Evolutionary conservation across 441 rosid genomes (phyloP), one percentile per base, ranked within the genome.

Genomic region (Flueggea neowawraea): DNA sequence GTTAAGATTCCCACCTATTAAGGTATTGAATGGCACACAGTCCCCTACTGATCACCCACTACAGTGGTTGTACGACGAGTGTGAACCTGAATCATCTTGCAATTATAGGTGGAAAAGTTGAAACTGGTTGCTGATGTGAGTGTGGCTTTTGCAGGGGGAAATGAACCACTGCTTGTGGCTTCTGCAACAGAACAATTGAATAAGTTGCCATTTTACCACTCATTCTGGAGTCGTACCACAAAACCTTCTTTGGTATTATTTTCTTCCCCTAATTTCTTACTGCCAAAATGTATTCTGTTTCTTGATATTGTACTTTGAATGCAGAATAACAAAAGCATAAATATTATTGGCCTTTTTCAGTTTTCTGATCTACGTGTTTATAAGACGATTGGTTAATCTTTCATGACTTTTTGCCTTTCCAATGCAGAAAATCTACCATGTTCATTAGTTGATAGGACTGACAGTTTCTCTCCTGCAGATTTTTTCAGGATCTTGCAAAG

Each of bases 191-290:
- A 58, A 51, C 99, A 94, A 68, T 69, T 94, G 79, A 86, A 83
- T 41, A 83, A 72, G 57, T 81, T 91, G 78, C 96, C 99, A 3
- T 94, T 94, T 76, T 94, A 91, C 70, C 99, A 94, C 71, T 94
- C 99, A 22, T 94, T 94, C 71, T 94, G 97, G 99, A 94, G 91
- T 77, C 96, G 96, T 60, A 91, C 97, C 22, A 91, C 97, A 64
- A 87, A 82, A 68, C 99, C 97, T 32, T 87, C 99, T 63, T 64
- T 94, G 96, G 97, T 94, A 84, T 33, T 56, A 22, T 54, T 57
- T 31, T 33, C 57, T 49, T 43, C 32, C n/a, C 45, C 54, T 47
- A 53, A 47, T 47, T 36, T 36, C 14, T 47, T 47, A 14, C 3
- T 47, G 14, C 4, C 14, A 47, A 11, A 9, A 47, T 10, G 5